Conservation (phyloP, 1,284 basidiomycete species). For the Trametes pubescens region DNA sequence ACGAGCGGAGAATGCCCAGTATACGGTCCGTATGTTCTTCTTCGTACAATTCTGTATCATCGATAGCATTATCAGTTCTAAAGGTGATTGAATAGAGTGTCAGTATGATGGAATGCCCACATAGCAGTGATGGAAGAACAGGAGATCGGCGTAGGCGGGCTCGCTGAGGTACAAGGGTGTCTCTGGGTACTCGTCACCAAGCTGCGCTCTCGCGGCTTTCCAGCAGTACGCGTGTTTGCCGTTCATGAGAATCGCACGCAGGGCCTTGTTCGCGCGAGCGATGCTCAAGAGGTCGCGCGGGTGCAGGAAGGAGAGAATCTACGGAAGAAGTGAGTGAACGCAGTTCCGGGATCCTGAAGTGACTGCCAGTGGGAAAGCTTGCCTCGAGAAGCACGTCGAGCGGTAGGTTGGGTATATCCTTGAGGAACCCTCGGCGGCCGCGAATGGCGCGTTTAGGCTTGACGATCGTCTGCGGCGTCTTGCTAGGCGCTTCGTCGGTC, state of each 20-base stretch:
- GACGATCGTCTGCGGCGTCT: not conserved
- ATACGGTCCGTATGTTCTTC: not conserved
- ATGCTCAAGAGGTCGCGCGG: slow-evolving; percentile 35
- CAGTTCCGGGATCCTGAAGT: not conserved
- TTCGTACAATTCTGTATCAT: not conserved
- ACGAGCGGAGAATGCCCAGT: not conserved
- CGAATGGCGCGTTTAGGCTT: not conserved
- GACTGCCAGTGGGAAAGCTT: not conserved
- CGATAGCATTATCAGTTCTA: not conserved
- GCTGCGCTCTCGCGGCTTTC: slow-evolving; percentile 23
- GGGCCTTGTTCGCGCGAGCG: slow-evolving; percentile 30
- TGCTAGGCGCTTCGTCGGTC: too few species aligned
- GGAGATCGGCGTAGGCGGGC: slow-evolving; percentile 9
- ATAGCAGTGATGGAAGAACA: not conserved
- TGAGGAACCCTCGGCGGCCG: slow-evolving; percentile 4
- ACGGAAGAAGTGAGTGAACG: not conserved
- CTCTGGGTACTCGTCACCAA: slow-evolving; percentile 25
- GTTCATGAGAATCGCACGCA: slow-evolving; percentile 31
- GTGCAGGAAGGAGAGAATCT: slow-evolving; percentile 31
- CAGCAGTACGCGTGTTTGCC: slow-evolving; percentile 25
- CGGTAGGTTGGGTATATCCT: slow-evolving; percentile 30
- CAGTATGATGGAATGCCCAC: not conserved
- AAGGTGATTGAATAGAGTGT: too few species aligned
- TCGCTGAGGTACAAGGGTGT: slow-evolving; percentile 34
- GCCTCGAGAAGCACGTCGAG: slow-evolving; percentile 37